Conservation (phyloP, 2,329 filamentous ascomycete genomes). For the Pyricularia pennisetigena region DNA sequence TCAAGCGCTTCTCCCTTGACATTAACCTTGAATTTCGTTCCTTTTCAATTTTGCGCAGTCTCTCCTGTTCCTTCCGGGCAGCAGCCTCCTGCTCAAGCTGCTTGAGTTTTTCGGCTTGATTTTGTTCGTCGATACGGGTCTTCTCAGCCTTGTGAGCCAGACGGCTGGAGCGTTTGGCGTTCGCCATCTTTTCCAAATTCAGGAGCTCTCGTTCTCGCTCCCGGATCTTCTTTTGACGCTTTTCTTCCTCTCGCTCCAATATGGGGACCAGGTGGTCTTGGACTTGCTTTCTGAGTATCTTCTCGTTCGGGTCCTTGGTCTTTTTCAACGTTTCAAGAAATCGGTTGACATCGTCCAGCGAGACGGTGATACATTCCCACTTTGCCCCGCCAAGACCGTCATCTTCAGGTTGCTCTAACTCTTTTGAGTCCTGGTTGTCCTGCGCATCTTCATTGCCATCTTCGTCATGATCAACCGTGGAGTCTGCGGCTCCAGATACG, state of each 20-base stretch:
- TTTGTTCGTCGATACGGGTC: slow-evolving; percentile 63
- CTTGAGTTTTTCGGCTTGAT: slow-evolving; percentile 60
- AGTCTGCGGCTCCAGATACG: slow-evolving; percentile 30
- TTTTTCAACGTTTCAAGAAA: slow-evolving; percentile 65
- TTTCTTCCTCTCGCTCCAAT: slow-evolving; percentile 68
- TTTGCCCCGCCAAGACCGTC: slow-evolving; percentile 65
- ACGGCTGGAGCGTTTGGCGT: slow-evolving; percentile 85
- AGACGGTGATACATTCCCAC: slow-evolving; percentile 89
- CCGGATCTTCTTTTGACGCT: slow-evolving; percentile 58
- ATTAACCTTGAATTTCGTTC: slow-evolving; percentile 72
- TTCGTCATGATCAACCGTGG: slow-evolving; percentile 26
- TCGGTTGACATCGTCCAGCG: slow-evolving; percentile 62
- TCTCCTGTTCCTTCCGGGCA: slow-evolving; percentile 57
- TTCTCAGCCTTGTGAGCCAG: slow-evolving; percentile 75
- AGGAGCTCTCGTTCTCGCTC: slow-evolving; percentile 69
- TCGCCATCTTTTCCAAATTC: slow-evolving; percentile 78
- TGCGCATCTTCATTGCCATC: slow-evolving; percentile 15
- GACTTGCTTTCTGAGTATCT: slow-evolving; percentile 61
- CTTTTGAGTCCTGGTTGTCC: slow-evolving; percentile 9
- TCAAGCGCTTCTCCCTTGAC: slow-evolving; percentile 76
- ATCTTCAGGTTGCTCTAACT: slow-evolving; percentile 23
- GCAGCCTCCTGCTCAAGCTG: slow-evolving; percentile 53
- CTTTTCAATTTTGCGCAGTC: slow-evolving; percentile 48
- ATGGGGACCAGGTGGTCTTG: slow-evolving; percentile 73
- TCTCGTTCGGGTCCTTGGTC: slow-evolving; percentile 77